These are phyloP conservation scores for Gymnopilus junonius DNA, from an alignment of 768 basidiomycete species.

Conservation along the genomic window DNA sequence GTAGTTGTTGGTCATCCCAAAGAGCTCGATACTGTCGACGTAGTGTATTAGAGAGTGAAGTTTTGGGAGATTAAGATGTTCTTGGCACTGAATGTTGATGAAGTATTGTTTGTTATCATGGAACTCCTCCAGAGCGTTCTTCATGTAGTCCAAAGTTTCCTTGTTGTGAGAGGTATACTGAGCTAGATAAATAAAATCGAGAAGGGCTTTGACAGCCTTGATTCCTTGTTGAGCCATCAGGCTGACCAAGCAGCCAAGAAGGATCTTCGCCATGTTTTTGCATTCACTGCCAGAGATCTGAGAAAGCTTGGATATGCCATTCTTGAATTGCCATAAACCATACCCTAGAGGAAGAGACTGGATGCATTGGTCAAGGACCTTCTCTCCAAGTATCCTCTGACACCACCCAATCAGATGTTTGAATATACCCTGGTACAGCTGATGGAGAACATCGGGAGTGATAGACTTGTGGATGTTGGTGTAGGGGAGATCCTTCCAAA, in stretches of 20 bases:
- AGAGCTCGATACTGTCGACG: slow-evolving; percentile 24
- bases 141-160: slow-evolving; percentile 17
- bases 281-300: no score
- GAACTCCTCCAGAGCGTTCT: slow-evolving; percentile 11
- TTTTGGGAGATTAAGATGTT: slow-evolving; percentile 40
- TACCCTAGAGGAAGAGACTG: slow-evolving; percentile 36
- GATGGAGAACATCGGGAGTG: slow-evolving; percentile 23
- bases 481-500: slow-evolving; percentile 18
- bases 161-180: slow-evolving; percentile 30
- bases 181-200: slow-evolving; percentile 37
- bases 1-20: slow-evolving; percentile 35
- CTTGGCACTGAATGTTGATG: slow-evolving; percentile 14
- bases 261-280: no score
- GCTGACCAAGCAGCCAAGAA: no score
- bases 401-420: slow-evolving; percentile 17
- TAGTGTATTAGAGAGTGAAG: slow-evolving; percentile 24
- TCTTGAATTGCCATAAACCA: slow-evolving; percentile 38
- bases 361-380: slow-evolving; percentile 21
- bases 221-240: slow-evolving; percentile 12
- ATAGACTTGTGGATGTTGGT: slow-evolving; percentile 17
- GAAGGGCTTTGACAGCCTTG: slow-evolving; percentile 18
- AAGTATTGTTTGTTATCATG: slow-evolving; percentile 18
- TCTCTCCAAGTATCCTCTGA: neutral
- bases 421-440: slow-evolving; percentile 20
- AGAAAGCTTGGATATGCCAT: slow-evolving; percentile 41